phyloP scores from a whole-genome alignment of 371 early-diverging fungal genomes.

The Phascolomyces articulosus region DNA sequence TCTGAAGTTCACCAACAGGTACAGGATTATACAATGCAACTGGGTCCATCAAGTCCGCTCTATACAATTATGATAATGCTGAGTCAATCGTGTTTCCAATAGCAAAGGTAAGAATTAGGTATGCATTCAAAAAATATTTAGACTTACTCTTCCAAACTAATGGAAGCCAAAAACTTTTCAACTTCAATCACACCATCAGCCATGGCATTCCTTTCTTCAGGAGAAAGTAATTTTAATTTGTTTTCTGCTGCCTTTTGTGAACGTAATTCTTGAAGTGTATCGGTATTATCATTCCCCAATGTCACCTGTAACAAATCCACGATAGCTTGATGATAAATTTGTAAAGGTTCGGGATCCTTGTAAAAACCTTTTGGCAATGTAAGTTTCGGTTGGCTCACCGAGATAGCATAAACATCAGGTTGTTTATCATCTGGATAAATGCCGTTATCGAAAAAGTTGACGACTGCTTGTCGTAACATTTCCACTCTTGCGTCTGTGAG shows the following conservation, averaged over 20 bases:
- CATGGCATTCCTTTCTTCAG: slow-evolving; percentile 19
- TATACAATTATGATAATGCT: slow-evolving; percentile 12
- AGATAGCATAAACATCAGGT: slow-evolving; percentile 46
- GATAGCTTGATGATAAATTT: slow-evolving; percentile 33
- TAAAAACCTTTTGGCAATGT: slow-evolving; percentile 64
- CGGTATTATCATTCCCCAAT: slow-evolving; percentile 12
- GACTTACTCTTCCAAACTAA: slow-evolving; percentile 3
- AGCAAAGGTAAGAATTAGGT: no score
- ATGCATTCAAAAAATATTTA: no score
- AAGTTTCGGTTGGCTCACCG: slow-evolving; percentile 51
- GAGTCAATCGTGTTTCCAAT: no score
- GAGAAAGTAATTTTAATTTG: slow-evolving; percentile 9
- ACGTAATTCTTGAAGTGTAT: not conserved
- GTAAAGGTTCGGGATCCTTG: slow-evolving; percentile 32
- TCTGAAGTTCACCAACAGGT: slow-evolving; percentile 37
- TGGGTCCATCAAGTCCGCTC: slow-evolving; percentile 54
- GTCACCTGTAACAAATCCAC: slow-evolving; percentile 18
- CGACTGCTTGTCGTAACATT: not conserved
- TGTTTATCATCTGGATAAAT: slow-evolving; percentile 46
- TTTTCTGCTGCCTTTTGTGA: not conserved
- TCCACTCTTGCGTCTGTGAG: not conserved
- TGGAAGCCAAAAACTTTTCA: slow-evolving; percentile 50
- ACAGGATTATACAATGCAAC: slow-evolving; percentile 53
- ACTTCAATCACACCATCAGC: slow-evolving; percentile 48
- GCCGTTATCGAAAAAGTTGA: slow-evolving; percentile 2